Base-by-base conservation (phyloP, 2,329 filamentous ascomycete genomes). In the Xylaria sp. region DNA sequence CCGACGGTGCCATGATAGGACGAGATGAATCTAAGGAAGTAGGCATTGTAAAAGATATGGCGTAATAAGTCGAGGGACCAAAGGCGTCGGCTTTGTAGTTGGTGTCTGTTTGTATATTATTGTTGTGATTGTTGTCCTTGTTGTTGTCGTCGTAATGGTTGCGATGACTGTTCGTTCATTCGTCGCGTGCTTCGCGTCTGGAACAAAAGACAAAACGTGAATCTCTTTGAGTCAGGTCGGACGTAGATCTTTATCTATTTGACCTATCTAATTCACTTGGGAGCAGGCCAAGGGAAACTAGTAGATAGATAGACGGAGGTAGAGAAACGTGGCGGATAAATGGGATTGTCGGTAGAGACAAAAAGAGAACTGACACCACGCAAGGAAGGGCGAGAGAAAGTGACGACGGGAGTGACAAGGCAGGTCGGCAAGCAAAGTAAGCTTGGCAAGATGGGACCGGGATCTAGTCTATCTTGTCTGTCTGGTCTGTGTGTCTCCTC, bases 1-100 rank as follows among this genome's bases (percentile, higher is more conserved):
- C 87, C 76, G 87, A 89, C 57, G 87, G 85, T 69, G 86, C 86
- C 87, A 89, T 89, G 78, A 89, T 89, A 75, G 87, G 87, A 78
- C 87, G 86, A 63, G 86, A 83, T 54, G 87, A 89, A 65, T 89
- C 87, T 67, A 89, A 76, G n/a, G 87, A 89, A 70, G 83, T 79
- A 78, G 87, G 86, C 87, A 89, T 89, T 60, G 63, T 74, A 34
- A 48, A 51, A 67, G 28, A 56, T 59, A 46, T 37, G 54, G 20
- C 52, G 52, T 51, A 39, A 13, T 23, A 23, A 6, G 34, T 37
- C 20, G 23, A 46, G n/a, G 34, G 31, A 34, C 61, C 28, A 7
- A 18, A 20, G 50, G 20, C 23, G 44, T 46, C 46, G 54, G 13
- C n/a, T 59, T 52, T 64, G 41, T 44, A 46, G 44, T 63, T 46